phyloP scores from a whole-genome alignment of 176 grass and related monocot species.

The Musa beccarii region DNA sequence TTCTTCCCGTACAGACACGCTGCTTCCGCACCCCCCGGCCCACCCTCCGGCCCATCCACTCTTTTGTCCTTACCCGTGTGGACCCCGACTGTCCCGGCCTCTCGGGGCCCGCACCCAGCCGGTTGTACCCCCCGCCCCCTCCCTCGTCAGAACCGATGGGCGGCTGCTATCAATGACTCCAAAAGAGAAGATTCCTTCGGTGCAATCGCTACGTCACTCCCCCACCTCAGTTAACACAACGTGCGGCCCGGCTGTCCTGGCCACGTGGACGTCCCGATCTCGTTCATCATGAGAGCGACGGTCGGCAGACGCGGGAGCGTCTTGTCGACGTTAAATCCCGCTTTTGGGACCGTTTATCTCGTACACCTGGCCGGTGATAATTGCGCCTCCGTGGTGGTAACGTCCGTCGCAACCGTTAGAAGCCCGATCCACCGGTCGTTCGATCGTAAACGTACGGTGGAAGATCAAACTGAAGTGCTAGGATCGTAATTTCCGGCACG shows the following conservation, averaged over 20 bases:
- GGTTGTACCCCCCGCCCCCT: background rate
- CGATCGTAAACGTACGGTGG: background rate
- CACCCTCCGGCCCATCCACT: too few relatives aligned
- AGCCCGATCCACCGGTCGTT: background rate
- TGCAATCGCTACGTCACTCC: background rate
- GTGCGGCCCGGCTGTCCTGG: too few relatives aligned
- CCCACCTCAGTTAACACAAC: too few relatives aligned
- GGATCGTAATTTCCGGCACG: background rate
- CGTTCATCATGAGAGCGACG: background rate
- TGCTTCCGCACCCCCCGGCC: too few relatives aligned
- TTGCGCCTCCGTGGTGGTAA: background rate
- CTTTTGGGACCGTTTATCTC: background rate
- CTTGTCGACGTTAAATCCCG: background rate
- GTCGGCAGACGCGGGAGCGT: background rate
- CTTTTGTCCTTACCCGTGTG: too few relatives aligned
- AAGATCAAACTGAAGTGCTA: background rate
- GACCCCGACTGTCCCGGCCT: too few relatives aligned
- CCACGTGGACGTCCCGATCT: background rate
- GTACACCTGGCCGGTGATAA: background rate
- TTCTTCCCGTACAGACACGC: too few relatives aligned
- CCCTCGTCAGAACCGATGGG: too few relatives aligned
- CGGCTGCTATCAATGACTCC: background rate
- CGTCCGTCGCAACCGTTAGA: background rate
- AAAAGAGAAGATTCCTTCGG: slow-evolving; percentile 14
- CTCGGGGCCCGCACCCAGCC: background rate